Percentiles rank a stretch among this genome's conserved stretches.
phyloP scores from a whole-genome alignment of 345 rosid species.

The Salix koriyanagi region DNA sequence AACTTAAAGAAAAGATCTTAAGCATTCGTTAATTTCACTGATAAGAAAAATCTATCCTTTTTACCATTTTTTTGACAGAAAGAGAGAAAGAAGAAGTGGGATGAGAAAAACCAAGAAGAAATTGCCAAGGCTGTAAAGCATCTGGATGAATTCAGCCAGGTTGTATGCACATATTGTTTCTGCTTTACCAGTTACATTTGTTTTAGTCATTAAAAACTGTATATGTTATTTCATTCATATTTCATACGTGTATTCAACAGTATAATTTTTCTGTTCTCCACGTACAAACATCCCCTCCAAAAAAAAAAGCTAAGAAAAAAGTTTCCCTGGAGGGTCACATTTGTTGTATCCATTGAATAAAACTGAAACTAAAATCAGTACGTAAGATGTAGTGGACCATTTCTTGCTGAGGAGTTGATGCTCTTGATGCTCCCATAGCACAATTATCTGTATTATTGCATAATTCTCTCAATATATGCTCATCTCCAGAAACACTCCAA shows the following conservation, averaged over 20 bases:
- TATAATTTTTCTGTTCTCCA: not conserved
- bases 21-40: not conserved
- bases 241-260: not conserved
- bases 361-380: conserved; percentile 1
- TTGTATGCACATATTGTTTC: conserved; percentile 25
- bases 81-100: conserved; percentile 85
- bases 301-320: not conserved
- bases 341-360: not conserved
- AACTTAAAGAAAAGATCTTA: not conserved
- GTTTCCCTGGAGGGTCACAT: not conserved
- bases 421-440: not conserved
- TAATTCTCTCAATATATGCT: conserved; percentile 20
- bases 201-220: not conserved
- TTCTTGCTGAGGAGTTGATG: not conserved
- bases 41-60: not conserved
- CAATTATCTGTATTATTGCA: conserved; percentile 1
- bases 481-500: conserved; percentile 64
- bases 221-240: not conserved
- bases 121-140: conserved; percentile 74
- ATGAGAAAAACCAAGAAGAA: conserved; percentile 80
- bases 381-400: conserved; percentile 7
- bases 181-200: not conserved
- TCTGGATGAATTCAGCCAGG: conserved; percentile 79
- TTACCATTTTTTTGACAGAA: conserved; percentile 35
- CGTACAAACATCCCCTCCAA: not conserved